Evolutionary conservation across 2,329 filamentous ascomycete genomes (phyloP), one percentile per base, ranked within the genome.

Genomic region (Phialocephala sp.): DNA sequence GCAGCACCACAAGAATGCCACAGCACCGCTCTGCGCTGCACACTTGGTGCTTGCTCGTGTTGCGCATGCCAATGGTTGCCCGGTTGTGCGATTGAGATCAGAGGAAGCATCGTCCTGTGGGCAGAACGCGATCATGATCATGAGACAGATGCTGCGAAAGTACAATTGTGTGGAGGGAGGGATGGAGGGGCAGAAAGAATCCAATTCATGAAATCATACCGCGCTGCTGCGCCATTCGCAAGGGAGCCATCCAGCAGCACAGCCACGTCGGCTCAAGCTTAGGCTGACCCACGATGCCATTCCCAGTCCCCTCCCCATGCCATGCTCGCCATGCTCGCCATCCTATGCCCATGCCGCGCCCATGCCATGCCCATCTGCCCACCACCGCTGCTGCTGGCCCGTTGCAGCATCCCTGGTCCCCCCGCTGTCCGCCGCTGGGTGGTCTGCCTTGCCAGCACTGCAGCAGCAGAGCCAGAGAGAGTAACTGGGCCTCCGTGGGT

Each of bases 381-480:
- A 32, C 27, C 6, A 3, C 27, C 27, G 27, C 27, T 32, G 27
- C 32, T 55, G 50, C 50, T 55, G 52, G 12, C 35, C 52, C 14
- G 4, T n/a, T 18, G n/a, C 45, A 12, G n/a, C 45, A 12, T 11
- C 45, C 45, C 45, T n/a, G 15, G 14, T 6, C n/a, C 41, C 41
- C 12, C 6, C 24, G 45, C 45, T 50, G 22, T 32, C 24, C 27
- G 18, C 27, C 14, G 24, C 50, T 54, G 22, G 8, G 32, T 22
- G 55, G 55, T 57, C 55, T 57, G 55, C 55, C 55, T 57, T 41
- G 55, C 55, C 55, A 57, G 35, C 55, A 57, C 11, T 22, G 32
- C 11, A 27, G n/a, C n/a, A 18, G 27, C 50, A 54, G 50, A 54
- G 14, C n/a, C 4, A 2, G 24, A 20, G 14, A 2, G 24, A 20